These are phyloP conservation scores for Vitis riparia DNA, from an alignment of 164 flowering plant genomes.

Conservation along the genomic window DNA sequence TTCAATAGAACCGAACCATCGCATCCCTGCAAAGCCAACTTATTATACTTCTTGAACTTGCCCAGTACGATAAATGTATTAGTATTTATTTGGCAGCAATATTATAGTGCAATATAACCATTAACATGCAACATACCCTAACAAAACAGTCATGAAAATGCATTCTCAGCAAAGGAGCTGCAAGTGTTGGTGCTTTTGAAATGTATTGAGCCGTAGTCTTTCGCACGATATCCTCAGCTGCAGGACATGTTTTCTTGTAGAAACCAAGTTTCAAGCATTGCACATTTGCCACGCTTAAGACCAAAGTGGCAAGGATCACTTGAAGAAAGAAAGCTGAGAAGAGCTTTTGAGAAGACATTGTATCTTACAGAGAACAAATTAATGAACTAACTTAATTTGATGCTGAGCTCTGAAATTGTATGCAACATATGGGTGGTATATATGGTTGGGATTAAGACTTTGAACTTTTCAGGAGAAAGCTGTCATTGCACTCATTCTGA, in stretches of 20 bases:
- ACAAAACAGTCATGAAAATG: constrained; percentile 69
- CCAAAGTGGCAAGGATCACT: constrained; percentile 7
- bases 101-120: no score
- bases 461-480: no score
- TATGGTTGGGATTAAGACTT: no score
- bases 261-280: constrained; percentile 26
- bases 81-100: no score
- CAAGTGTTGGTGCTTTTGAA: constrained; percentile 32
- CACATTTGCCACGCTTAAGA: constrained; percentile 14
- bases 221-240: constrained; percentile 26
- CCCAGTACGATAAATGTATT: not conserved
- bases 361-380: not conserved
- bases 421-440: no score
- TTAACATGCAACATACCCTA: constrained; percentile 25
- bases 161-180: constrained; percentile 50
- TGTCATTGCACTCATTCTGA: no score
- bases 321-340: constrained; percentile 17
- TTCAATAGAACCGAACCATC: constrained; percentile 69
- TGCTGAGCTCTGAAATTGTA: no score
- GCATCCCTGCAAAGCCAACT: constrained; percentile 46
- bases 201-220: constrained; percentile 13
- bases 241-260: constrained; percentile 42
- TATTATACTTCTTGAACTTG: not conserved
- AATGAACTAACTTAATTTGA: no score
- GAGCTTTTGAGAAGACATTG: constrained; percentile 9